Conservation (phyloP, 2,329 filamentous ascomycete genomes). For the Pyrenophora teres region DNA sequence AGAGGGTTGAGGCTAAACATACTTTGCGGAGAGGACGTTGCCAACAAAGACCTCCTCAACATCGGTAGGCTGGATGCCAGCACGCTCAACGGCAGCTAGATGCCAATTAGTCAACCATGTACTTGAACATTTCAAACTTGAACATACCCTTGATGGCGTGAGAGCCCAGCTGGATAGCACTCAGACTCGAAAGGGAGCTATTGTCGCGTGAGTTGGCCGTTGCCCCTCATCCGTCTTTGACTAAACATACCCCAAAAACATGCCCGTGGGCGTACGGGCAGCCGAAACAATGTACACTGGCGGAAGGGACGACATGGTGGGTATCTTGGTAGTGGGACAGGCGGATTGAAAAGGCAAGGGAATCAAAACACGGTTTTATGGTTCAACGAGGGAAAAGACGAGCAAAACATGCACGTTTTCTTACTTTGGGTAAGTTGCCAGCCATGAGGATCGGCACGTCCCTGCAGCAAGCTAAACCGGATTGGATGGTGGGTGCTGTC, state of each 20-base stretch:
- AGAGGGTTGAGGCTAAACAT: slow-evolving; percentile 37
- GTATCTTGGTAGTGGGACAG: slow-evolving; percentile 14
- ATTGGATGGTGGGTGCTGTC: too few species aligned
- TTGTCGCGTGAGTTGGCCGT: slow-evolving; percentile 30
- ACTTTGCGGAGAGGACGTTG: slow-evolving; percentile 97
- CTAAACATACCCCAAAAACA: slow-evolving; percentile 80
- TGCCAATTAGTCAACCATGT: slow-evolving; percentile 20
- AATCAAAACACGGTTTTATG: not conserved
- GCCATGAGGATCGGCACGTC: slow-evolving; percentile 3
- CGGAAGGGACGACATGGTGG: slow-evolving; percentile 76
- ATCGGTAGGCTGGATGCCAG: slow-evolving; percentile 83
- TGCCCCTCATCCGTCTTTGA: slow-evolving; percentile 25
- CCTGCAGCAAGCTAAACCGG: slow-evolving; percentile 17
- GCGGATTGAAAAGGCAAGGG: slow-evolving; percentile 7
- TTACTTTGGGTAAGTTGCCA: too few species aligned
- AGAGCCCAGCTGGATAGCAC: slow-evolving; percentile 82
- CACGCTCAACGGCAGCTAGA: slow-evolving; percentile 77
- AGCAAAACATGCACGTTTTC: not conserved
- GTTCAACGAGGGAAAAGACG: not conserved
- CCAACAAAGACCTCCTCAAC: slow-evolving; percentile 98
- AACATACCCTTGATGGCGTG: slow-evolving; percentile 86
- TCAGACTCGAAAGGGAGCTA: slow-evolving; percentile 87
- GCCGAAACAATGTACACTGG: slow-evolving; percentile 96
- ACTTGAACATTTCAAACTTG: not conserved
- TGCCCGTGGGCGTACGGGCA: slow-evolving; percentile 87